Percentiles rank a stretch among this genome's conserved stretches.
These are phyloP conservation scores for Saccharum spontaneum DNA, from an alignment of 176 grass and related monocot species.

Conservation along the genomic window DNA sequence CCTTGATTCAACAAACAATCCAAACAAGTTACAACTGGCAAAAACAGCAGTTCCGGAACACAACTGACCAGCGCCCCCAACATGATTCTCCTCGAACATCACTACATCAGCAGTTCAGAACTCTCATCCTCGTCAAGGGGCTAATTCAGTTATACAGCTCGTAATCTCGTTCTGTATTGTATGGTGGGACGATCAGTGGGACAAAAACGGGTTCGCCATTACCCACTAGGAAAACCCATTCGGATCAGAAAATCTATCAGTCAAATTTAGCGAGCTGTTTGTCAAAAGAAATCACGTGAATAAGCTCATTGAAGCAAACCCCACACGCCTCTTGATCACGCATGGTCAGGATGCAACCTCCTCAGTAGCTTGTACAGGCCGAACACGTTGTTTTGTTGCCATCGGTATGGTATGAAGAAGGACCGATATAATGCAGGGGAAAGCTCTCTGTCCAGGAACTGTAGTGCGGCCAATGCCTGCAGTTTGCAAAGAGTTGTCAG, in stretches of 20 bases:
- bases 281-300: background rate
- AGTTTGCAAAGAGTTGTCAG: conserved; percentile 9
- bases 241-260: background rate
- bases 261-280: background rate
- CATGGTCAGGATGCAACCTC: conserved; percentile 31
- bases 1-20: background rate
- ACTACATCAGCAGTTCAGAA: background rate
- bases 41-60: no score
- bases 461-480: conserved; percentile 71
- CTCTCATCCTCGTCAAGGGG: background rate
- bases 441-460: conserved; percentile 84
- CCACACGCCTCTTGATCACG: background rate
- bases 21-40: background rate
- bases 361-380: conserved; percentile 90
- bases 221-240: background rate
- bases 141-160: conserved; percentile 11
- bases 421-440: conserved; percentile 84
- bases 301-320: background rate
- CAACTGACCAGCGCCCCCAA: no score
- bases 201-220: background rate
- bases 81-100: background rate
- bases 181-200: background rate
- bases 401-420: conserved; percentile 89
- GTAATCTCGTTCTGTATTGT: background rate
- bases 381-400: conserved; percentile 85